A percentile compares a stretch with the other conserved stretches of the same genome.
Conservation (phyloP, 371 early-diverging fungal species). For the Umbelopsis sp. region DNA sequence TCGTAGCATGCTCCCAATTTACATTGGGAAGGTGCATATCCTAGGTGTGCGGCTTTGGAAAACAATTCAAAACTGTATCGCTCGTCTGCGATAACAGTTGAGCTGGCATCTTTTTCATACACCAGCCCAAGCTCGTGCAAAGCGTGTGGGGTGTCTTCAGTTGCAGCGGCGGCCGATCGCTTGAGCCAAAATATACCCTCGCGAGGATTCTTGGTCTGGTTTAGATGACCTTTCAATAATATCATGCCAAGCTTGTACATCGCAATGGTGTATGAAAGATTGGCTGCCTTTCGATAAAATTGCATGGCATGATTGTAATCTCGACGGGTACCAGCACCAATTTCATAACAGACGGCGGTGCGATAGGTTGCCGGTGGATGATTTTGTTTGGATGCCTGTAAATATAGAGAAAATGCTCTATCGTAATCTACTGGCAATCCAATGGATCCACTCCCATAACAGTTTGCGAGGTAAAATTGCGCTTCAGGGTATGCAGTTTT, state of each 20-base stretch:
- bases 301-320: slow-evolving; percentile 81
- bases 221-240: slow-evolving; percentile 78
- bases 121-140: slow-evolving; percentile 88
- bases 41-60: slow-evolving; percentile 85
- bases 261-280: slow-evolving; percentile 85
- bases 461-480: slow-evolving; percentile 88
- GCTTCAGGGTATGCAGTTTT: slow-evolving; percentile 80
- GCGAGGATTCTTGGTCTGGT: slow-evolving; percentile 70
- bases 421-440: slow-evolving; percentile 81
- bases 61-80: slow-evolving; percentile 86
- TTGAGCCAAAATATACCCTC: slow-evolving; percentile 94
- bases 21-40: slow-evolving; percentile 90
- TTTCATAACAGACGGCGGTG: slow-evolving; percentile 93
- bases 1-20: slow-evolving; percentile 93
- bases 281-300: slow-evolving; percentile 93
- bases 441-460: slow-evolving; percentile 80
- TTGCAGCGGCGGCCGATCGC: slow-evolving; percentile 84
- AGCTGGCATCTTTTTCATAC: slow-evolving; percentile 77
- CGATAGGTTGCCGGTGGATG: slow-evolving; percentile 95
- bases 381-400: slow-evolving; percentile 89
- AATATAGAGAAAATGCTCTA: slow-evolving; percentile 87
- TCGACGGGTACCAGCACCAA: slow-evolving; percentile 90
- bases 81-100: slow-evolving; percentile 76
- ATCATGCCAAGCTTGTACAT: slow-evolving; percentile 96
- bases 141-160: slow-evolving; percentile 85